Base-by-base conservation (phyloP, 148 eudicot genomes). In the Silene latifolia region DNA sequence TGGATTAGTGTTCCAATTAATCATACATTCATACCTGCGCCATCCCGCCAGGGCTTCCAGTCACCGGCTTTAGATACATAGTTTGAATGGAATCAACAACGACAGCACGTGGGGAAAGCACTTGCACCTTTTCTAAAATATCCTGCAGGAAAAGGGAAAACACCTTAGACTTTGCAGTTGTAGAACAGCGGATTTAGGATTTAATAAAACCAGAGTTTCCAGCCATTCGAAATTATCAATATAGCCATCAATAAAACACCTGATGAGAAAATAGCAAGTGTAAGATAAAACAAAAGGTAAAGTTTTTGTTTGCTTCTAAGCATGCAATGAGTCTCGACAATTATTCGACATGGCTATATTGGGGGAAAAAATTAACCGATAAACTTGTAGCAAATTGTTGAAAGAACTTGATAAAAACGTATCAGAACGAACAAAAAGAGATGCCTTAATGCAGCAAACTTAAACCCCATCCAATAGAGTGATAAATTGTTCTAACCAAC, bases 1-100 rank as follows among this genome's bases (percentile, higher is more conserved):
- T 29, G 53, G 39, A 64, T 19, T 19, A 39, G 24, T 19, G 24
- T 44, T 61, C 15, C 5, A 69, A 10, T 42, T 23, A 20, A n/a
- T 25, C 44, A 65, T 81, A 95, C 98, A 97, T 96, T 19, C 48
- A 65, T 81, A 95, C 99, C 99, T 96, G 99, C 9, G 14, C 8
- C 68, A 84, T 14, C 72, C 98, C 90, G 71, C 99, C 99, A 67
- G 98, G 88, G 77, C 94, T 87, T 81, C 98, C 98, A 42, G 94
- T 61, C 69, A 90, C 98, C 69, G 88, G 97, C 48, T 68, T 86
- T 72, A 96, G 74, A 82, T 89, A 91, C 57, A 89, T 93, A 69
- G 99, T 92, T 80, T 96, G 99, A 83, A 96, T 88, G 62, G 99
- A 96, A 80, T 96, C 99, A 59, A 96, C 69, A 69, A 96, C 71